phyloP scores from a whole-genome alignment of 164 flowering plant species.

The Stephania cephalantha region DNA sequence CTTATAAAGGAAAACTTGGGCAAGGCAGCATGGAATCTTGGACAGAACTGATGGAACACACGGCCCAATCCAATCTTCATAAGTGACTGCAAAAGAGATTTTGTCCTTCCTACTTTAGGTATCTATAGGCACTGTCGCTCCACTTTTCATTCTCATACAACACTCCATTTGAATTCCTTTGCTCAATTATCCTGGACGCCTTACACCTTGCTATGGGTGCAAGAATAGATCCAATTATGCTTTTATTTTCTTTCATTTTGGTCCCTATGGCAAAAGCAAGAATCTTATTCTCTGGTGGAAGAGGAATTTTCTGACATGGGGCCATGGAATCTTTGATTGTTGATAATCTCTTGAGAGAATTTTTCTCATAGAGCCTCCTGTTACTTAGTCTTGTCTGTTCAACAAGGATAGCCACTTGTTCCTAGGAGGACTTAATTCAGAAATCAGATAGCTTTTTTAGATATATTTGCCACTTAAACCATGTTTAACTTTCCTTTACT shows the following conservation, averaged over 20 bases:
- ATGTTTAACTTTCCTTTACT: background rate
- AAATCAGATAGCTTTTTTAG: background rate
- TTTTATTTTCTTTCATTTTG: slow-evolving; percentile 30
- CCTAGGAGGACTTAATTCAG: background rate
- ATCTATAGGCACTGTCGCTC: slow-evolving; percentile 27
- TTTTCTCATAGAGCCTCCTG: background rate
- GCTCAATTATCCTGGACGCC: slow-evolving; percentile 29
- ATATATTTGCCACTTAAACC: background rate
- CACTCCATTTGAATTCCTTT: slow-evolving; percentile 28
- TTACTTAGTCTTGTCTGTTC: background rate
- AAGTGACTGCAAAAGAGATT: slow-evolving; percentile 55
- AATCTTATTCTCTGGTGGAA: slow-evolving; percentile 49
- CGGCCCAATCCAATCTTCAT: slow-evolving; percentile 55
- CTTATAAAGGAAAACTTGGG: slow-evolving; percentile 40
- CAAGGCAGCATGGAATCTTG: slow-evolving; percentile 51
- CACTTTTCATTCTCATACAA: slow-evolving; percentile 32
- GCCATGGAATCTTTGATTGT: slow-evolving; percentile 39
- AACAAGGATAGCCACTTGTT: background rate
- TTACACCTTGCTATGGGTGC: slow-evolving; percentile 53
- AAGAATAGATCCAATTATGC: slow-evolving; percentile 54
- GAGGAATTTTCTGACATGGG: slow-evolving; percentile 37
- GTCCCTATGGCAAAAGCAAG: slow-evolving; percentile 41
- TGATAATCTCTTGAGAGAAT: slow-evolving; percentile 17
- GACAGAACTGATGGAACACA: slow-evolving; percentile 25
- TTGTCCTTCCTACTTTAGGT: slow-evolving; percentile 39